Evolutionary conservation across 768 basidiomycete species (phyloP).

Genomic region (Agrocybe chaxingu): DNA sequence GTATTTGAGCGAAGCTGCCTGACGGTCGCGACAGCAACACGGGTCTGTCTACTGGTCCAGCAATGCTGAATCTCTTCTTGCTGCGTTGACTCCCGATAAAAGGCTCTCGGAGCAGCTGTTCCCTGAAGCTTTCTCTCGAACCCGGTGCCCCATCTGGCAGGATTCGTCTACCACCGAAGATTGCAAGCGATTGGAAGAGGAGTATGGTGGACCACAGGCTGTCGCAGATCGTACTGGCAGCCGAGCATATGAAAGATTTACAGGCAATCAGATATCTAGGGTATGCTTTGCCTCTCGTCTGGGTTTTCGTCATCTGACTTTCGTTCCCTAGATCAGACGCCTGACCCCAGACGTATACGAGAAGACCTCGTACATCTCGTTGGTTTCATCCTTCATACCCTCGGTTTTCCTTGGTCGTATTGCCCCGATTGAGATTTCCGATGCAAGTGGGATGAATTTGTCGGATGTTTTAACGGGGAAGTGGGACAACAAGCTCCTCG

Average conservation of each 20-base stretch:
- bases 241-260: conserved; percentile 85
- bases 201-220: conserved; percentile 65
- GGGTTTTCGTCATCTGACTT: conserved; percentile 2
- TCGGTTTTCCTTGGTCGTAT: conserved; percentile 78
- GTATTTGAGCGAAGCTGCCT: neutral
- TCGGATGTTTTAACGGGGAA: conserved; percentile 73
- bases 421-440: conserved; percentile 81
- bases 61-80: conserved; percentile 47
- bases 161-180: conserved; percentile 82
- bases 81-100: conserved; percentile 46
- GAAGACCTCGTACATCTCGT: conserved; percentile 63
- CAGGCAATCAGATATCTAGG: conserved; percentile 79
- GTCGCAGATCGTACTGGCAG: conserved; percentile 79
- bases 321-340: conserved; percentile 48
- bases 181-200: conserved; percentile 64
- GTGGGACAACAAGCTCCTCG: conserved; percentile 69
- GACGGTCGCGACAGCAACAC: conserved; percentile 58
- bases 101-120: conserved; percentile 58
- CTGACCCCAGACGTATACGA: conserved; percentile 51
- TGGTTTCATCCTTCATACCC: conserved; percentile 81
- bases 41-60: conserved; percentile 82
- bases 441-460: conserved; percentile 89
- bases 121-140: conserved; percentile 63
- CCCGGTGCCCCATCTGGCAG: conserved; percentile 83
- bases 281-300: conserved; percentile 31